phyloP scores from a whole-genome alignment of 306 rosid species.

The Medicago ruthenica region DNA sequence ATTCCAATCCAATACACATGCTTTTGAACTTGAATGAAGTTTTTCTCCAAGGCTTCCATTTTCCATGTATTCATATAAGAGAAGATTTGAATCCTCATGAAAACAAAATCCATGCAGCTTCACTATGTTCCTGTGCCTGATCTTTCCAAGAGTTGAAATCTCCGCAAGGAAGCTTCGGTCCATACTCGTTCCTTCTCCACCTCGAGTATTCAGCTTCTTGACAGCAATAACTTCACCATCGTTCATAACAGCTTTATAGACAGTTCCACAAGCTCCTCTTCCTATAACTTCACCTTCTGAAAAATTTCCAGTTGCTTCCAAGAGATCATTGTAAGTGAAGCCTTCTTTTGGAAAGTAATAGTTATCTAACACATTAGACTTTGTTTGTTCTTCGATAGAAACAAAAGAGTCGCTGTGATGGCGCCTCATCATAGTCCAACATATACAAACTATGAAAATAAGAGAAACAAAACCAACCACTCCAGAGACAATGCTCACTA shows the following conservation, averaged over 20 bases:
- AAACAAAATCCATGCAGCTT: constrained; percentile 85
- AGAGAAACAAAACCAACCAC: constrained; percentile 64
- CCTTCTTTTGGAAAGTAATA: constrained; percentile 88
- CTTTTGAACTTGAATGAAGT: constrained; percentile 64
- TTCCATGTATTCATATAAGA: constrained; percentile 84
- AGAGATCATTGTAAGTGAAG: constrained; percentile 77
- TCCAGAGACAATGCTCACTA: constrained; percentile 61
- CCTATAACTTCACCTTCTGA: constrained; percentile 68
- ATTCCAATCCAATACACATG: constrained; percentile 69
- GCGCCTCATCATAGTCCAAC: constrained; percentile 59
- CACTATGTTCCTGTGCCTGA: constrained; percentile 89
- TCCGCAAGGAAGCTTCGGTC: constrained; percentile 85
- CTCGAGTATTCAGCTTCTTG: constrained; percentile 74
- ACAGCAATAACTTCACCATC: constrained; percentile 76
- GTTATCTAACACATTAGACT: constrained; percentile 56
- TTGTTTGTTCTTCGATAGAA: constrained; percentile 56
- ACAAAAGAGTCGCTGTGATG: constrained; percentile 51
- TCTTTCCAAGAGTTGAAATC: constrained; percentile 86
- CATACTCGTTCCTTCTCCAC: constrained; percentile 70
- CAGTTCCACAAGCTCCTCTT: constrained; percentile 92
- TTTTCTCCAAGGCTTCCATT: constrained; percentile 88
- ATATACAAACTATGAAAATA: constrained; percentile 58
- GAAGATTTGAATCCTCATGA: constrained; percentile 83
- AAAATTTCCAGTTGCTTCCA: constrained; percentile 79
- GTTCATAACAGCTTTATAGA: constrained; percentile 79